A percentile compares a stretch with the other conserved stretches of the same genome.
phyloP scores from a whole-genome alignment of 2,329 filamentous ascomycete species.

The Colletotrichum destructivum region DNA sequence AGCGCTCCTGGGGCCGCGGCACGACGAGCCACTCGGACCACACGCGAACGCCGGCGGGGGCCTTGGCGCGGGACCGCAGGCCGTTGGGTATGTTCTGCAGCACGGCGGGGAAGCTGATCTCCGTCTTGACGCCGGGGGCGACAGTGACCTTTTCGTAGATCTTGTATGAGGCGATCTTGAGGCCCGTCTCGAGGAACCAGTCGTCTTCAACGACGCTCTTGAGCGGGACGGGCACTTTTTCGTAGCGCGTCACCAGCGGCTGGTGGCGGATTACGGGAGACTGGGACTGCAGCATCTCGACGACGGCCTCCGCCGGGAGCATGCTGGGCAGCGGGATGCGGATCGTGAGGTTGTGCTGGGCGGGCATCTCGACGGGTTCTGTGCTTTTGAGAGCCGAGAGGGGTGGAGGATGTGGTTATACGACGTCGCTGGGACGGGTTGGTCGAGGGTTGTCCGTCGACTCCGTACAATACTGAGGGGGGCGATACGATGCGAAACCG shows the following conservation, averaged over 20 bases:
- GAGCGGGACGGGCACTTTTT: conserved; percentile 52
- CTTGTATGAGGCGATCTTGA: conserved; percentile 52
- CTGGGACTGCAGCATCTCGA: conserved; percentile 58
- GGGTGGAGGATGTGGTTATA: not conserved
- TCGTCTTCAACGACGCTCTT: conserved; percentile 55
- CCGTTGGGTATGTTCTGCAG: conserved; percentile 60
- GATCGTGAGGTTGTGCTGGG: conserved; percentile 54
- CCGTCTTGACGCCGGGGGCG: conserved; percentile 57
- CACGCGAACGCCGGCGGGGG: conserved; percentile 59
- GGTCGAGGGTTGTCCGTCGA: not conserved
- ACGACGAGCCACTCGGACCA: conserved; percentile 55
- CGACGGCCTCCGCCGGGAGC: conserved; percentile 55
- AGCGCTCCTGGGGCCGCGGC: conserved; percentile 43
- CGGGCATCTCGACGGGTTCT: conserved; percentile 41
- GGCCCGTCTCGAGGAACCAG: conserved; percentile 56
- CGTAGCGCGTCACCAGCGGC: conserved; percentile 53
- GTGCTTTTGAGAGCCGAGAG: not conserved
- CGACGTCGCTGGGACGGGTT: not conserved
- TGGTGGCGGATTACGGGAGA: conserved; percentile 60
- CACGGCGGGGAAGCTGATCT: conserved; percentile 58
- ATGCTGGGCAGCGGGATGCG: conserved; percentile 59
- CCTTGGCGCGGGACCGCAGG: conserved; percentile 60
- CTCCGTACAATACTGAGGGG: not conserved
- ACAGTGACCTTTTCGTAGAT: conserved; percentile 53
- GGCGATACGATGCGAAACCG: no score